phyloP scores from a whole-genome alignment of 176 grass and related monocot species.

The Triticum dicoccoides region DNA sequence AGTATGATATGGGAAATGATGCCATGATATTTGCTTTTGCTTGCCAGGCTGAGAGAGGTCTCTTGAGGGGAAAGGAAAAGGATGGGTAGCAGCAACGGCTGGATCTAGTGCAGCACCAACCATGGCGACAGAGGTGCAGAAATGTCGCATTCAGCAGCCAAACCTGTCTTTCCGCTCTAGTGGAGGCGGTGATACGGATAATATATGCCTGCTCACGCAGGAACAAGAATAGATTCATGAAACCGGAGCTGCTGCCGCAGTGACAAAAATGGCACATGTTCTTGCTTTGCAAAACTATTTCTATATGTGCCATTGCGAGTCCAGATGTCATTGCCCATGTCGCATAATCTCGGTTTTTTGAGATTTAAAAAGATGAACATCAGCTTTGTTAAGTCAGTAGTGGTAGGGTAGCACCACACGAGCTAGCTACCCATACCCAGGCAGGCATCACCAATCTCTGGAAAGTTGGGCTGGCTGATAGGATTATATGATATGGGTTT shows the following conservation, averaged over 20 bases:
- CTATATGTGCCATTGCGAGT: neutral
- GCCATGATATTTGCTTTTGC: neutral
- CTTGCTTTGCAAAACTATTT: neutral
- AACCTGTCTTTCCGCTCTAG: slow-evolving; percentile 22
- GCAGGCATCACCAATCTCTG: neutral
- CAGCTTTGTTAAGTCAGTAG: too few relatives aligned
- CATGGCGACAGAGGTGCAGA: slow-evolving; percentile 26
- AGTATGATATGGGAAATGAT: slow-evolving; percentile 5
- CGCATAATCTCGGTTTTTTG: neutral
- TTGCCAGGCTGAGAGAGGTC: slow-evolving; percentile 7
- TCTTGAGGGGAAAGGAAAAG: slow-evolving; percentile 22
- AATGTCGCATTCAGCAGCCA: slow-evolving; percentile 21
- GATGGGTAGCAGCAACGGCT: slow-evolving; percentile 3
- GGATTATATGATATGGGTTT: slow-evolving; percentile 5
- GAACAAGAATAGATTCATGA: neutral
- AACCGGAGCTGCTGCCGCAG: neutral
- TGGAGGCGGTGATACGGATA: slow-evolving; percentile 16
- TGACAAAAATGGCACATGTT: slow-evolving; percentile 3
- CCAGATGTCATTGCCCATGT: neutral
- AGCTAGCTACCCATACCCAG: neutral
- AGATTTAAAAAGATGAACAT: neutral
- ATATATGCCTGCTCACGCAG: neutral
- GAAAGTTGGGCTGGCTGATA: neutral
- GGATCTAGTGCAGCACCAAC: neutral
- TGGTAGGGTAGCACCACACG: neutral